Percentiles rank a stretch among this genome's conserved stretches.
Evolutionary conservation across 768 basidiomycete genomes (phyloP).

Genomic region (Agaricus blazei): DNA sequence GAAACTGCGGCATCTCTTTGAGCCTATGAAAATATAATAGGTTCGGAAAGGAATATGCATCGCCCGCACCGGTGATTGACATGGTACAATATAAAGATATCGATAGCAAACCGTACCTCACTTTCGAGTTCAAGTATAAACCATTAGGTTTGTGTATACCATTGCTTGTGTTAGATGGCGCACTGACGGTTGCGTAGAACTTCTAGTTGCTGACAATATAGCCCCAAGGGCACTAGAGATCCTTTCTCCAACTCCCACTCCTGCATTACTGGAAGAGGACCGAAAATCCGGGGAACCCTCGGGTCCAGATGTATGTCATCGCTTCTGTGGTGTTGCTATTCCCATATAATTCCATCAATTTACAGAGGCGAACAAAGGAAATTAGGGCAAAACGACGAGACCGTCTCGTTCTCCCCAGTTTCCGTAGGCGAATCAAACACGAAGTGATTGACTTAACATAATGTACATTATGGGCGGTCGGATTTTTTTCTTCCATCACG

Average conservation of each 20-base stretch:
- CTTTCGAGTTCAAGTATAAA: constrained; percentile 28
- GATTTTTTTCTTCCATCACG: not conserved
- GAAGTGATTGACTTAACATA: constrained; percentile 7
- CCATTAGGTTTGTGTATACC: constrained; percentile 24
- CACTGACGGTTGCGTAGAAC: constrained; percentile 7
- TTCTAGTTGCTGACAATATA: constrained; percentile 10
- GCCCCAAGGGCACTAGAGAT: constrained; percentile 1
- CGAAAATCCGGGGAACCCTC: not conserved
- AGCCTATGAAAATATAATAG: constrained; percentile 9
- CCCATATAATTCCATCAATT: no score
- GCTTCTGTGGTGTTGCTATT: no score
- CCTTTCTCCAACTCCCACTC: constrained; percentile 1
- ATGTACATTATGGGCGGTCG: not conserved
- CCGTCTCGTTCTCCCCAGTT: not conserved
- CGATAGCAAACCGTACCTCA: constrained; percentile 21
- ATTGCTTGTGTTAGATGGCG: constrained; percentile 21
- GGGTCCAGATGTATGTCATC: not conserved
- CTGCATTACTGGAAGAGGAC: not conserved
- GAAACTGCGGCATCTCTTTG: not conserved
- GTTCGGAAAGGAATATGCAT: constrained; percentile 26
- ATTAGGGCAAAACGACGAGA: not conserved
- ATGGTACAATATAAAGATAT: constrained; percentile 20
- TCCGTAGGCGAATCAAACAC: not conserved
- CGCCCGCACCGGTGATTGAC: constrained; percentile 23
- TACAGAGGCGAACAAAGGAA: not conserved